Percentiles rank a stretch among this genome's conserved stretches.
These are phyloP conservation scores for Didymella keratinophila DNA, from an alignment of 2,329 filamentous ascomycete genomes.

Conservation along the genomic window DNA sequence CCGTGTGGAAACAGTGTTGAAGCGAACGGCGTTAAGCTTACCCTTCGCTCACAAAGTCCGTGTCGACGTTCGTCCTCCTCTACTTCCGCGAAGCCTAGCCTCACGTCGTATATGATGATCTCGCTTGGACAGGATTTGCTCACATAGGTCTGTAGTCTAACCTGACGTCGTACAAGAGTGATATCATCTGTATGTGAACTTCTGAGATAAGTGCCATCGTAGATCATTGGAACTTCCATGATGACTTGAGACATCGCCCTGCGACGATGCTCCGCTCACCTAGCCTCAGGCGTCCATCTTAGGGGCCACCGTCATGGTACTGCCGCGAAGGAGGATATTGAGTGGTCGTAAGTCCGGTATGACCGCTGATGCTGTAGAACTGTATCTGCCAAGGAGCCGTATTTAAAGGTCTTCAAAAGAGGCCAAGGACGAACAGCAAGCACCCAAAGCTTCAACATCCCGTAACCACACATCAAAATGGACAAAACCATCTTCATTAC, in stretches of 20 bases:
- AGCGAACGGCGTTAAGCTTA: too few relatives aligned
- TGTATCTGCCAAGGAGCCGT: background rate
- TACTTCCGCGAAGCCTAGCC: too few relatives aligned
- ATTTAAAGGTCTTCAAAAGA: background rate
- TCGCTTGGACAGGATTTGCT: too few relatives aligned
- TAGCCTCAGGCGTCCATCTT: background rate
- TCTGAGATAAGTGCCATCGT: too few relatives aligned
- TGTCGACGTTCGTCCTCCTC: too few relatives aligned
- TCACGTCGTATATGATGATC: too few relatives aligned
- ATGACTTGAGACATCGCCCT: background rate
- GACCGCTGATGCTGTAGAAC: background rate
- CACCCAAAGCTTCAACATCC: background rate
- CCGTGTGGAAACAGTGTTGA: too few relatives aligned
- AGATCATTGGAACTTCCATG: background rate
- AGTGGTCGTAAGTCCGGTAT: background rate
- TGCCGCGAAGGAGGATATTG: background rate
- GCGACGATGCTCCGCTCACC: too few relatives aligned
- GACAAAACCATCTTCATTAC: slow-evolving; percentile 33
- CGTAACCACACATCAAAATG: slow-evolving; percentile 9
- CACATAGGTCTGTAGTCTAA: background rate
- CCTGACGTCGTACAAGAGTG: background rate
- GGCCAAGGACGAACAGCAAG: background rate
- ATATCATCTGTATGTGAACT: too few relatives aligned
- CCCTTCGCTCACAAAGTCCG: too few relatives aligned
- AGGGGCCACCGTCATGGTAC: background rate